Evolutionary conservation across 2,329 filamentous ascomycete genomes (phyloP).

Genomic region (Graphium sp.): DNA sequence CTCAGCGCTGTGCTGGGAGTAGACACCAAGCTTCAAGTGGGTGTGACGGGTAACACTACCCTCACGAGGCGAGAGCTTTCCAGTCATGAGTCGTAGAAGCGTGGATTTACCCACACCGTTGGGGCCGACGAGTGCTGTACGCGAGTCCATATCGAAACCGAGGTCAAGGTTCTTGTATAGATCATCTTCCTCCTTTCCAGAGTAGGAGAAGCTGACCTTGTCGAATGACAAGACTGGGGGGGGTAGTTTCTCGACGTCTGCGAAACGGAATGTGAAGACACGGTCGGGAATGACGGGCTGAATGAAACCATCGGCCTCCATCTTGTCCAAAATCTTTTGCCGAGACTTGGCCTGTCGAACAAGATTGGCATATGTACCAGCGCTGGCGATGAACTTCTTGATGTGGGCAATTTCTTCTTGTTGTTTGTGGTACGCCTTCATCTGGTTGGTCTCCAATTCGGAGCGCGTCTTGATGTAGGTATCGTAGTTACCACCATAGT

Average conservation of each 20-base stretch:
- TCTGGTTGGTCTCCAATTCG: constrained; percentile 95
- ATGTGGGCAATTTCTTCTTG: constrained; percentile 98
- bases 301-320: constrained; percentile 98
- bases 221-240: constrained; percentile 94
- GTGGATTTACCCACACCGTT: constrained; percentile 99
- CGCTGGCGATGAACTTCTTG: constrained; percentile 99
- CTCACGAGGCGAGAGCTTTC: constrained; percentile 71
- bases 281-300: constrained; percentile 72
- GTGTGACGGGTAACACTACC: constrained; percentile 84
- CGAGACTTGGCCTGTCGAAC: constrained; percentile 97
- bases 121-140: constrained; percentile 89
- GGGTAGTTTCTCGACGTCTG: constrained; percentile 97
- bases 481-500: constrained; percentile 99
- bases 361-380: constrained; percentile 98
- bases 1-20: constrained; percentile 96
- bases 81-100: constrained; percentile 88
- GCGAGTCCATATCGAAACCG: constrained; percentile 98
- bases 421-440: constrained; percentile 98
- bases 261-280: constrained; percentile 95
- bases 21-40: constrained; percentile 94
- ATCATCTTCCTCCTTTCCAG: constrained; percentile 73
- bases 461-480: constrained; percentile 86
- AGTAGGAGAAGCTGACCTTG: constrained; percentile 96
- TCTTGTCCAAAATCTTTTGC: constrained; percentile 99
- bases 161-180: constrained; percentile 94